A percentile compares a stretch with the other conserved stretches of the same genome.
Conservation (phyloP, 2,329 filamentous ascomycete species). For the Pestalotiopsis sp. region DNA sequence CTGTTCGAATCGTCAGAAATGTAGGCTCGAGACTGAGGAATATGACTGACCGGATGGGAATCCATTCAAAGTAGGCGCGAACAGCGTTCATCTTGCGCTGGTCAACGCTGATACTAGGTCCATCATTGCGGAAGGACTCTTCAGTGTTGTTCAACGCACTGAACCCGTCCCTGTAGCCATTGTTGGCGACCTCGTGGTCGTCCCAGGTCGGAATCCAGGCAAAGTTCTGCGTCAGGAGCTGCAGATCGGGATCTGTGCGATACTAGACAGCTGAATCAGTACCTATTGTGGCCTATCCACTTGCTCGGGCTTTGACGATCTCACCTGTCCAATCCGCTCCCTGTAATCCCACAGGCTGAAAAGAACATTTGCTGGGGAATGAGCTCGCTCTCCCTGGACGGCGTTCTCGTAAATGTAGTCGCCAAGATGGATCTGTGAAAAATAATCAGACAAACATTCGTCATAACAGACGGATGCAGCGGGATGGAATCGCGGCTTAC, state of each 20-base stretch:
- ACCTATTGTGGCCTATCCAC: too few species aligned
- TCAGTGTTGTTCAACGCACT: constrained; percentile 59
- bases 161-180: constrained; percentile 66
- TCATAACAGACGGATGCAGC: too few species aligned
- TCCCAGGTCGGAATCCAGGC: constrained; percentile 52
- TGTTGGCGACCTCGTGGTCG: constrained; percentile 62
- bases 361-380: constrained; percentile 26
- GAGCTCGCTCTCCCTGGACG: constrained; percentile 30
- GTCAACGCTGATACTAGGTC: constrained; percentile 63
- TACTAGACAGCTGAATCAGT: constrained; percentile 29
- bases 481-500: constrained; percentile 30
- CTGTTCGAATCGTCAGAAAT: constrained; percentile 26
- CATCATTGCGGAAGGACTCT: constrained; percentile 59
- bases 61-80: constrained; percentile 71
- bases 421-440: constrained; percentile 34
- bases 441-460: neutral
- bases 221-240: constrained; percentile 42
- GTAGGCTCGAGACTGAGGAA: neutral
- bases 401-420: constrained; percentile 69
- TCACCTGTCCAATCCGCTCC: constrained; percentile 39
- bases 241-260: constrained; percentile 43
- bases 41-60: constrained; percentile 51
- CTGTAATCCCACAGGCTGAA: constrained; percentile 46
- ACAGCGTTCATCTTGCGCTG: constrained; percentile 76
- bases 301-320: too few species aligned